Evolutionary conservation across 768 basidiomycete genomes (phyloP).

Genomic region (Naganishia antarctica): DNA sequence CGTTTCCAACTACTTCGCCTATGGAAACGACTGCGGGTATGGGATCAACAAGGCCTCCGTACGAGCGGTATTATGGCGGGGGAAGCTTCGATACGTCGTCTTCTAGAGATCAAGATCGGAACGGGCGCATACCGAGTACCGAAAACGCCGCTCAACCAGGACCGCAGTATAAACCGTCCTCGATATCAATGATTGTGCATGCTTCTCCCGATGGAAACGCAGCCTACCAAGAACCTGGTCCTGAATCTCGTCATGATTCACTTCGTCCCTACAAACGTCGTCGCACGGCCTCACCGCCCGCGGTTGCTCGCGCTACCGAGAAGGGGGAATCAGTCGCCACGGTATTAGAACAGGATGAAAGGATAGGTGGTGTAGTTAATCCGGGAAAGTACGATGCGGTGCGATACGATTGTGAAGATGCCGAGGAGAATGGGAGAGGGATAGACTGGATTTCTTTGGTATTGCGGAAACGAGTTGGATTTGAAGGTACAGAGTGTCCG

Average conservation of each 20-base stretch:
- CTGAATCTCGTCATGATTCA: not conserved
- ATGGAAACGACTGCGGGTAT: not conserved
- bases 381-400: slow-evolving; percentile 3
- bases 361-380: not conserved
- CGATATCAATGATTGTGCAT: slow-evolving; percentile 4
- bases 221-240: not conserved
- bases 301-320: not conserved
- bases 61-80: slow-evolving; percentile 2
- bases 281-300: not conserved
- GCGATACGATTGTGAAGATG: not conserved
- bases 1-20: not conserved
- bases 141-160: not conserved
- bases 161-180: not conserved
- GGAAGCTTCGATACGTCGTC: not conserved
- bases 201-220: not conserved
- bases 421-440: slow-evolving; percentile 5
- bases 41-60: not conserved
- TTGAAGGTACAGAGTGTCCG: slow-evolving; percentile 28
- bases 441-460: not conserved
- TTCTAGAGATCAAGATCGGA: not conserved
- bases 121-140: not conserved
- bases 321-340: not conserved
- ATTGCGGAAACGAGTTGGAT: not conserved
- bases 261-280: not conserved
- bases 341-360: not conserved